phyloP scores from a whole-genome alignment of 305 asterid genomes.

The Fraxinus nigra region DNA sequence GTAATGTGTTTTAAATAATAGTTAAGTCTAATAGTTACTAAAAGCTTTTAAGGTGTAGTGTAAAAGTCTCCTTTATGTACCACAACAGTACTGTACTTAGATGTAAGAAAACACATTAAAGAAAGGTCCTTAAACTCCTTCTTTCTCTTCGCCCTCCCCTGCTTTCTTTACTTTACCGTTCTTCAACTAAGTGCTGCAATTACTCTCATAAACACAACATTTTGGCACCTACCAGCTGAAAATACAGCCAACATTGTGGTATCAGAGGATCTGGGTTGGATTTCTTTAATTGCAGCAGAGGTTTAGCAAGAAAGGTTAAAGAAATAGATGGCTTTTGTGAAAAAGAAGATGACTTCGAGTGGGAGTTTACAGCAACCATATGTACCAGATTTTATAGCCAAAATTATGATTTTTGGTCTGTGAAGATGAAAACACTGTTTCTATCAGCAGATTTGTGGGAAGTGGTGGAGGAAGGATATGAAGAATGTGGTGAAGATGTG shows the following conservation, averaged over 20 bases:
- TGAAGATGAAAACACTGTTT: not conserved
- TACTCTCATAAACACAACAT: not conserved
- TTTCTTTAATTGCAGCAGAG: not conserved
- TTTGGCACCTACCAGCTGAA: not conserved
- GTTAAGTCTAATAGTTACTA: not conserved
- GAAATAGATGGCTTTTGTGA: not conserved
- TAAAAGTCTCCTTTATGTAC: not conserved
- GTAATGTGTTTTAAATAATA: not conserved
- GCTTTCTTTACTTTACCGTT: not conserved
- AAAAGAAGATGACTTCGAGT: not conserved
- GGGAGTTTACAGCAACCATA: not conserved
- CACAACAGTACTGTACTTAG: not conserved
- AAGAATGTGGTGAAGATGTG: not conserved
- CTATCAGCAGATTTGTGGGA: not conserved
- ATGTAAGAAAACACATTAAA: not conserved
- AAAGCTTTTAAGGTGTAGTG: not conserved
- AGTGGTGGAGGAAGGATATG: not conserved
- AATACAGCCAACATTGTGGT: not conserved
- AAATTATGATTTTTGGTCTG: not conserved
- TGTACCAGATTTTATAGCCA: not conserved
- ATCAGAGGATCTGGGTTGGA: not conserved
- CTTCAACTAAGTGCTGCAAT: not conserved
- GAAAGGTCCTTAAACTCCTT: not conserved
- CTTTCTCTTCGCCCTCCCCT: not conserved
- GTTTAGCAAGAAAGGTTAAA: not conserved